Conservation (phyloP, 2,329 filamentous ascomycete species). For the Capronia coronata region DNA sequence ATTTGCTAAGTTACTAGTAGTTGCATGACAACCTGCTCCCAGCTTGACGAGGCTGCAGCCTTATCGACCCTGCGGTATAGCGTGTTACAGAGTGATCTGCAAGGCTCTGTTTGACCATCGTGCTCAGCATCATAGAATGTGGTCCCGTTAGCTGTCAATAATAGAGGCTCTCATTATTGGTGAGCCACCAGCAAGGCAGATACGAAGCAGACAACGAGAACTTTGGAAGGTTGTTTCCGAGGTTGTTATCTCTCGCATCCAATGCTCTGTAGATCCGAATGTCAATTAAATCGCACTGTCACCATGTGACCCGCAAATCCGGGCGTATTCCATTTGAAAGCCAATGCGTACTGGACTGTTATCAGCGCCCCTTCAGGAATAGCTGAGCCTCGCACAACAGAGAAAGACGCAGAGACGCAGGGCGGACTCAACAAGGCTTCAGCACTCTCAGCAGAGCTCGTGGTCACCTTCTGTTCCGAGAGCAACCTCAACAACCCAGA, state of each 20-base stretch:
- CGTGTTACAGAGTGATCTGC: neutral
- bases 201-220: neutral
- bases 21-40: neutral
- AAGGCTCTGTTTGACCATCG: conserved; percentile 6
- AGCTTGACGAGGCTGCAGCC: conserved; percentile 1
- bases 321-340: too few relatives aligned
- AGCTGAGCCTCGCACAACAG: neutral
- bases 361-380: too few relatives aligned
- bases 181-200: neutral
- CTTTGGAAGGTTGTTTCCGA: neutral
- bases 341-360: too few relatives aligned
- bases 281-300: too few relatives aligned
- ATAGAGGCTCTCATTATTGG: too few relatives aligned
- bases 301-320: too few relatives aligned
- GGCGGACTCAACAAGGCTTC: neutral
- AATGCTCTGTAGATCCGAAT: too few relatives aligned
- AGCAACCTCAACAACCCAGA: too few relatives aligned
- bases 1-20: neutral
- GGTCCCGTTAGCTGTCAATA: neutral
- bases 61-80: conserved; percentile 2
- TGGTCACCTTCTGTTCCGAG: conserved; percentile 13
- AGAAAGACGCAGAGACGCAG: too few relatives aligned
- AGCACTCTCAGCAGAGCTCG: conserved; percentile 5
- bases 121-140: too few relatives aligned
- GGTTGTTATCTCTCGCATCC: neutral